Base-by-base conservation (phyloP, 306 rosid species). In the Hippophae rhamnoides region DNA sequence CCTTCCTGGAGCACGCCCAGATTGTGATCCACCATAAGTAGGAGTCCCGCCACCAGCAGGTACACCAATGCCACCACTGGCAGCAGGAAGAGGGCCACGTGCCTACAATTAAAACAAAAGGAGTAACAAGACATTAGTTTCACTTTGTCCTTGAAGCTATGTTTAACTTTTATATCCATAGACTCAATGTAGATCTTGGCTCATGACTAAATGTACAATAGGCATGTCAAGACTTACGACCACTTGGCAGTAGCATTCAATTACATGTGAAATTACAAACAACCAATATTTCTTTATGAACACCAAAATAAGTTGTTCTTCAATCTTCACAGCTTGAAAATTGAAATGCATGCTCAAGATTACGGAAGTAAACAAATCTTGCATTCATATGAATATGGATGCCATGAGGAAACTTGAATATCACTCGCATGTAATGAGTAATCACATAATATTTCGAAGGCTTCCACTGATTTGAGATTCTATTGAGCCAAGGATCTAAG, bases 1-100 rank as follows among this genome's bases (percentile, higher is more conserved):
- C 51, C 78, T 74, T 3, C 69, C 63, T 64, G 83, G 53, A 46
- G 77, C 77, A 13, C 72, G 60, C 43, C 77, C 87, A 8, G 86
- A 47, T 69, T 79, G 97, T 80, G 70, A 69, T 52, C 87, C 90
- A 3, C 63, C 71, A 66, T 62, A 70, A 43, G 84, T 51, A 64
- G 80, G 60, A 58, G 83, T 66, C 11, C 69, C 64, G 0, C 69
- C 46, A 23, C 76, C 43, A 63, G 71, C 75, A 55, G 64, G 52
- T 5, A 63, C 65, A 18, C 51, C 48, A 9, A 44, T 70, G 7
- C 47, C 66, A 41, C 43, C 50, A 10, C 65, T 62, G 13, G 59
- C 73, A 23, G 63, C 41, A 4, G 86, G 79, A 58, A 64, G 73
- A 47, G 77, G 76, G 51, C 68, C 82, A 23, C 80, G 86, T 74